Evolutionary conservation across 306 rosid species (phyloP).

Genomic region (Sechiopsis laciniata): DNA sequence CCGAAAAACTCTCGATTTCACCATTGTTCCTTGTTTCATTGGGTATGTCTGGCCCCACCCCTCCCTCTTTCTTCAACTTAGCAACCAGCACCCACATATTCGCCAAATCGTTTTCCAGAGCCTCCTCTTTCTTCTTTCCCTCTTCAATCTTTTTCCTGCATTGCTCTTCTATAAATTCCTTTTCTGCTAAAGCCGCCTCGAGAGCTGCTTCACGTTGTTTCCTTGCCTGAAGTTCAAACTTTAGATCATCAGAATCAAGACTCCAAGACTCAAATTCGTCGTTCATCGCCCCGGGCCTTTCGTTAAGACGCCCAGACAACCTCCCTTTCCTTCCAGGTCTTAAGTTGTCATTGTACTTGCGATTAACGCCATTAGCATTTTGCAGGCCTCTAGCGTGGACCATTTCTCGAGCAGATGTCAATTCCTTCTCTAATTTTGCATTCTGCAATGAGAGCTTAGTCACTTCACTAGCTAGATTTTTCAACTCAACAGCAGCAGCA

Average conservation of each 20-base stretch:
- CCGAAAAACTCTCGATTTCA: slow-evolving; percentile 35
- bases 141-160: slow-evolving; percentile 75
- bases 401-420: slow-evolving; percentile 62
- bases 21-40: slow-evolving; percentile 41
- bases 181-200: slow-evolving; percentile 87
- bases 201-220: slow-evolving; percentile 90
- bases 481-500: slow-evolving; percentile 97
- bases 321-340: slow-evolving; percentile 83
- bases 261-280: slow-evolving; percentile 80
- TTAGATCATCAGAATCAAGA: slow-evolving; percentile 73
- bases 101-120: slow-evolving; percentile 95
- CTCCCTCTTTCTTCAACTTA: slow-evolving; percentile 86
- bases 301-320: slow-evolving; percentile 52
- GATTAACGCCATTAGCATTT: slow-evolving; percentile 58
- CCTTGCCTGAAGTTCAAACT: slow-evolving; percentile 86
- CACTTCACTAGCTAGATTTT: slow-evolving; percentile 96
- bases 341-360: slow-evolving; percentile 55
- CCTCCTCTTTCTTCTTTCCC: slow-evolving; percentile 89
- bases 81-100: slow-evolving; percentile 99
- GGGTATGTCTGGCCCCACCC: slow-evolving; percentile 48
- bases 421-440: slow-evolving; percentile 80
- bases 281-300: slow-evolving; percentile 40
- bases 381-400: slow-evolving; percentile 58
- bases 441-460: slow-evolving; percentile 80
- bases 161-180: slow-evolving; percentile 80